Evolutionary conservation across 2,329 filamentous ascomycete genomes (phyloP), one percentile per base, ranked within the genome.

Genomic region (Phyllosticta citribraziliensis): DNA sequence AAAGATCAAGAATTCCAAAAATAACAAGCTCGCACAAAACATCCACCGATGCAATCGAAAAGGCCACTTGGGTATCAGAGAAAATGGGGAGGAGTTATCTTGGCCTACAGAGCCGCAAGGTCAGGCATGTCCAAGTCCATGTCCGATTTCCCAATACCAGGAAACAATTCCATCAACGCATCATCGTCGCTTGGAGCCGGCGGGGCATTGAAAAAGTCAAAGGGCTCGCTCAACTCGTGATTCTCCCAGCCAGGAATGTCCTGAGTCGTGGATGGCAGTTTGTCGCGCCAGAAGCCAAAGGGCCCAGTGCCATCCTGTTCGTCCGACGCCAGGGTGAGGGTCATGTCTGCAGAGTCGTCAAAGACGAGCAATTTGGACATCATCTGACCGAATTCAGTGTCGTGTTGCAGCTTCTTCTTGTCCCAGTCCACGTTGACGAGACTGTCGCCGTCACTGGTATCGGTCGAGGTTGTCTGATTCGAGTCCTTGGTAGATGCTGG

Each of bases 361-460:
- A 56, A 47, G 22, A 61, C 51, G 60, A 61, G 57, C n/a, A 61
- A 50, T 12, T 50, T 53, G 17, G 57, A 51, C 50, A 61, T 57
- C 55, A 53, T 57, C 22, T 19, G 33, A 50, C 55, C 50, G 33
- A 61, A 61, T 8, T 61, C 60, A 12, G 50, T 50, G 17, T 61
- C 55, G 10, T 54, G 19, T 25, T 61, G 54, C 40, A 56, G 5
- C n/a, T 27, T 50, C 12, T 52, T 33, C 27, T 55, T 33, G 55
- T 61, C 56, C 55, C 52, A 61, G 5, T 54, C 52, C 66, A 78
- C 75, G 33, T 70, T 65, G 9, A 40, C 33, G 10, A 78, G 65
- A 30, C 73, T 72, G 64, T 77, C 75, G 60, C 72, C 72, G 64
- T 76, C 73, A 20, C 70, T 74, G 22, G 78, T 74, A 59, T 79